Percentiles rank a stretch among this genome's conserved stretches.
phyloP scores from a whole-genome alignment of 768 basidiomycete species.

The Phanerochaete carnosa region DNA sequence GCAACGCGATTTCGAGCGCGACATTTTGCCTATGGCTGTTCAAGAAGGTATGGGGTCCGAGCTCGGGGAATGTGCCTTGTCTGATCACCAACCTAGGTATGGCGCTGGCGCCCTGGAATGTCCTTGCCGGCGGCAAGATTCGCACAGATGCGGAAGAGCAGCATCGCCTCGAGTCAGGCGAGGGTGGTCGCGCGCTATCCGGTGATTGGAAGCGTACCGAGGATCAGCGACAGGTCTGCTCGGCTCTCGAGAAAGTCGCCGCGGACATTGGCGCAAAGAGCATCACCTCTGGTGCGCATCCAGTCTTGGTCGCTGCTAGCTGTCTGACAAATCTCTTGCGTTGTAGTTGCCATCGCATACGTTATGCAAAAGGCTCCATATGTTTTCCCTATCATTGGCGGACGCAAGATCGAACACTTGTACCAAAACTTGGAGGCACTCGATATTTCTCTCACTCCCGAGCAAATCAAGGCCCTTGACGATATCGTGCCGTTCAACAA shows the following conservation, averaged over 20 bases:
- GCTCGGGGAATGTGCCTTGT: background rate
- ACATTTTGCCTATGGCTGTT: slow-evolving; percentile 34
- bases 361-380: slow-evolving; percentile 51
- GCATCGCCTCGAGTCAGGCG: slow-evolving; percentile 24
- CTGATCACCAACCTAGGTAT: slow-evolving; percentile 29
- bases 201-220: slow-evolving; percentile 45
- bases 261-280: slow-evolving; percentile 43
- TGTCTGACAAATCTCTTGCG: background rate
- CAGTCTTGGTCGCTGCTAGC: background rate
- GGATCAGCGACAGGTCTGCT: slow-evolving; percentile 37
- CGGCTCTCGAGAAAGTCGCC: slow-evolving; percentile 49
- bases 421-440: slow-evolving; percentile 48
- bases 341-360: slow-evolving; percentile 49
- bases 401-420: slow-evolving; percentile 51
- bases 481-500: slow-evolving; percentile 38
- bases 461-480: slow-evolving; percentile 46
- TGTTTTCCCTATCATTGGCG: slow-evolving; percentile 51
- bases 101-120: slow-evolving; percentile 41
- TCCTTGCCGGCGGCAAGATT: slow-evolving; percentile 37
- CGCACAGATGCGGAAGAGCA: slow-evolving; percentile 37
- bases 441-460: slow-evolving; percentile 39
- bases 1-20: slow-evolving; percentile 38
- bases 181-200: slow-evolving; percentile 32
- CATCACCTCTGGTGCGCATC: slow-evolving; percentile 41
- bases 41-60: slow-evolving; percentile 24